Base-by-base conservation (phyloP, 164 flowering plant genomes). In the Vitis rupestris region DNA sequence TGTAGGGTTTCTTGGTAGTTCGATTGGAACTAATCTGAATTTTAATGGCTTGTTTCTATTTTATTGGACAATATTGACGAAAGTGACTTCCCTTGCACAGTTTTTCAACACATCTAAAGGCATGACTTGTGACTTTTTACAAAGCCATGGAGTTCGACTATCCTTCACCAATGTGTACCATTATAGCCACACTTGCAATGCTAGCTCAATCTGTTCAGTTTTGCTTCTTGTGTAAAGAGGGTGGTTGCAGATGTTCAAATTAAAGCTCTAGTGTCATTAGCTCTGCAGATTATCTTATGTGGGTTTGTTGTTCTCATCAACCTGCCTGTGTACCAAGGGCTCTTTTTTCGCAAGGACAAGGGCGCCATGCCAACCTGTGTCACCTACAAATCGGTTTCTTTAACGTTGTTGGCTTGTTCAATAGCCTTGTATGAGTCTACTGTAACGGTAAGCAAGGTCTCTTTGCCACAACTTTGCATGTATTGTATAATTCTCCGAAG, bases 141-240 rank as follows among this genome's bases (percentile, higher is more conserved):
- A 23, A 76, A 70, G 61, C 75, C 65, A 61, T 75, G 72, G 84
- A 78, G 75, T 81, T 81, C 16, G 84, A 81, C 3, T 55, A 64
- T 8, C 16, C 72, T 15, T 82, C 84, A 49, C 79, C 80, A 2
- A 72, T 82, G 82, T 82, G 79, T 17, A 68, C 63, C 9, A 64
- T 76, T 57, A 30, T 76, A 57, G 70, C 82, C 10, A 74, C 75
- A 11, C 13, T 76, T 9, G 76, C 80, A 1, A 15, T 74, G 68
- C 27, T 23, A 23, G 27, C 10, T 74, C 52, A 76, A 79, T 51
- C 68, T 81, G 31, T 19, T 71, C 10, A 44, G 63, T 12, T 68
- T 81, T 17, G 30, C 58, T 11, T 54, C 53, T 7, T 70, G 66
- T 15, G 16, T 78, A 9, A 70, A 49, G 68, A 55, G 65, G 51